Percentiles rank a stretch among this genome's conserved stretches.
phyloP scores from a whole-genome alignment of 768 basidiomycete species.

The Rhizopogon sp. region DNA sequence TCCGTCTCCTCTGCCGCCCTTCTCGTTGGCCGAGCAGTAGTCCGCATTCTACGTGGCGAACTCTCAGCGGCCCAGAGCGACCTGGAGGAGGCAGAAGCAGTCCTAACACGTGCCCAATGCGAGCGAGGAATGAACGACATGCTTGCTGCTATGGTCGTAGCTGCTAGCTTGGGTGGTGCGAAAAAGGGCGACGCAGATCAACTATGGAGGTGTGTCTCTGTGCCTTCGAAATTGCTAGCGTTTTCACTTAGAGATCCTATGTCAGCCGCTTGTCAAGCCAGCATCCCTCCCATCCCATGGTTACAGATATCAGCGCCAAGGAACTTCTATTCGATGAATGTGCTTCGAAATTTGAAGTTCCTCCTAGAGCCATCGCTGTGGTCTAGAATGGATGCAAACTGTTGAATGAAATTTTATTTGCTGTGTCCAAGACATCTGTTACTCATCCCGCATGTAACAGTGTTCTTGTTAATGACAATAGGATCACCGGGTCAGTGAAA shows the following conservation, averaged over 20 bases:
- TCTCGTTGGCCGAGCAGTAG: conserved; percentile 74
- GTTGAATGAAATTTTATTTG: neutral
- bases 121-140: conserved; percentile 51
- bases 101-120: conserved; percentile 41
- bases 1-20: conserved; percentile 70
- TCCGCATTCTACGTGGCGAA: conserved; percentile 74
- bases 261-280: conserved; percentile 39
- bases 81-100: conserved; percentile 56
- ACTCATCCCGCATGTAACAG: neutral
- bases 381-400: neutral
- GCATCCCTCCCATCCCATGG: conserved; percentile 66
- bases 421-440: neutral
- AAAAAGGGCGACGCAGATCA: conserved; percentile 64
- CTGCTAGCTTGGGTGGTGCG: conserved; percentile 48
- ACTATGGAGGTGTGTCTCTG: conserved; percentile 55
- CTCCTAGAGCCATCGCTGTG: conserved; percentile 38
- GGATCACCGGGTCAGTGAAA: neutral
- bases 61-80: conserved; percentile 74
- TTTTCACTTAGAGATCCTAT: conserved; percentile 6
- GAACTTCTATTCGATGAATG: conserved; percentile 58
- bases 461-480: neutral
- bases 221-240: neutral
- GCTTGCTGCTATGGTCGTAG: conserved; percentile 62
- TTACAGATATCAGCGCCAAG: conserved; percentile 56
- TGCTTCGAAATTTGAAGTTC: conserved; percentile 56